Percentiles rank a stretch among this genome's conserved stretches.
phyloP scores from a whole-genome alignment of 1,139 yeast genomes.

The Candida pseudoviswanathii region DNA sequence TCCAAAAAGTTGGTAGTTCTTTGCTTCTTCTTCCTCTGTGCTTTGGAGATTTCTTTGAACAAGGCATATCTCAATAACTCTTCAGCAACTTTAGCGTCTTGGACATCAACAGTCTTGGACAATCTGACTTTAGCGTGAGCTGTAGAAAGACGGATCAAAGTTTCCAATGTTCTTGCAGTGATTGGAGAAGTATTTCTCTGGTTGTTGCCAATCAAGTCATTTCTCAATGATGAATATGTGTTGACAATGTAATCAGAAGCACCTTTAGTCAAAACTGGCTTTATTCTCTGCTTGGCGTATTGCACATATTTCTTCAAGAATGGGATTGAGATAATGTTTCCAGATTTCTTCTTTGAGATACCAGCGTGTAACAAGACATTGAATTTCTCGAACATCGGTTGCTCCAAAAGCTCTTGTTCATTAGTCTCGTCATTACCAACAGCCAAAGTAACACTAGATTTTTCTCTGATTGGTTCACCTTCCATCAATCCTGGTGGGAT shows the following conservation, averaged over 20 bases:
- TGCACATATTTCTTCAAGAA: conserved; percentile 91
- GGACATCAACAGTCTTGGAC: conserved; percentile 69
- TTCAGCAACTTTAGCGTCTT: conserved; percentile 88
- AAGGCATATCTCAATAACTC: conserved; percentile 82
- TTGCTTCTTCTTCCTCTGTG: conserved; percentile 34
- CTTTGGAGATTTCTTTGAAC: conserved; percentile 69
- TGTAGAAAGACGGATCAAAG: conserved; percentile 90
- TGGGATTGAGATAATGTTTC: conserved; percentile 74
- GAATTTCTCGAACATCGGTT: conserved; percentile 77
- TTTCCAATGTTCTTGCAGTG: conserved; percentile 97
- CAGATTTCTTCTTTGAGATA: conserved; percentile 53
- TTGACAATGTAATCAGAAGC: conserved; percentile 84
- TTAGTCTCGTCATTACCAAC: conserved; percentile 70
- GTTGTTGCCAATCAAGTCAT: conserved; percentile 70
- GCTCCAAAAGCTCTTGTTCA: conserved; percentile 51
- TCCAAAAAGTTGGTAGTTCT: conserved; percentile 23
- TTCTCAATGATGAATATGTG: conserved; percentile 80
- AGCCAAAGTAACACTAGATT: conserved; percentile 66
- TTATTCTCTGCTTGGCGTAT: conserved; percentile 87
- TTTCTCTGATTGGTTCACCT: conserved; percentile 93
- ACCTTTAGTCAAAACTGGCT: conserved; percentile 75
- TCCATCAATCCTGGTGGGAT: conserved; percentile 87
- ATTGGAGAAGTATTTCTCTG: conserved; percentile 91
- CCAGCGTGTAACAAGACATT: conserved; percentile 86
- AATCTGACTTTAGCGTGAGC: conserved; percentile 96